Evolutionary conservation across 495 filamentous ascomycete species (phyloP), one percentile per base, ranked within the genome.

Genomic region (Apodospora peruviana): DNA sequence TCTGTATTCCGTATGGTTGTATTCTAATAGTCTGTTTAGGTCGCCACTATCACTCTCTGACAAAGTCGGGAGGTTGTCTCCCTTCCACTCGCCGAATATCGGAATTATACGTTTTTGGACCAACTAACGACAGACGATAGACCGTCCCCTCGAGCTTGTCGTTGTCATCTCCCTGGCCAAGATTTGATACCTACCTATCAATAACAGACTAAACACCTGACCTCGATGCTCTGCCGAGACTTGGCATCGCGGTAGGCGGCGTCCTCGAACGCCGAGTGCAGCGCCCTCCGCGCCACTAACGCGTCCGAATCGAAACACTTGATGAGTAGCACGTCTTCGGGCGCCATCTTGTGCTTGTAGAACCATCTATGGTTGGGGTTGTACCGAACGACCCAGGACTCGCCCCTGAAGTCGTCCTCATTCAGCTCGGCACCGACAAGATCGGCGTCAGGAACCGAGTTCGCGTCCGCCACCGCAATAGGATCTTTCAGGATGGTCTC

Each of bases 301-400:
- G 71, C 75, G 64, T 81, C 81, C 1, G 77, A 80, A 63, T 85
- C 81, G 63, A 83, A 85, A 51, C 81, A 84, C 62, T 85, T 85
- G 56, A 86, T 83, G 32, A 86, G 60, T 9, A 82, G 65, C 12
- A 81, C 77, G 58, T 84, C 65, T 37, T 73, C 67, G 1, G 82
- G 76, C 38, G 64, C 67, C 65, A 83, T 77, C 3, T 76, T 82
- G 45, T 79, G 80, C 77, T 84, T 84, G 64, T 86, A 94, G 60
- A 79, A 76, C 87, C 88, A 93, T 59, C 70, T 66, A 67, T 87
- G 80, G 1, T 48, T 52, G 0, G 69, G 59, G 47, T 74, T 77
- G 27, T 77, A 78, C 52, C 68, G 68, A 20, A 93, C 83, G 0
- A 77, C 80, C 56, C 84, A 84, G 1, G 86, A 90, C 71, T 88